Conservation (phyloP, 2,329 filamentous ascomycete genomes). For the Bipolaris zeicola region DNA sequence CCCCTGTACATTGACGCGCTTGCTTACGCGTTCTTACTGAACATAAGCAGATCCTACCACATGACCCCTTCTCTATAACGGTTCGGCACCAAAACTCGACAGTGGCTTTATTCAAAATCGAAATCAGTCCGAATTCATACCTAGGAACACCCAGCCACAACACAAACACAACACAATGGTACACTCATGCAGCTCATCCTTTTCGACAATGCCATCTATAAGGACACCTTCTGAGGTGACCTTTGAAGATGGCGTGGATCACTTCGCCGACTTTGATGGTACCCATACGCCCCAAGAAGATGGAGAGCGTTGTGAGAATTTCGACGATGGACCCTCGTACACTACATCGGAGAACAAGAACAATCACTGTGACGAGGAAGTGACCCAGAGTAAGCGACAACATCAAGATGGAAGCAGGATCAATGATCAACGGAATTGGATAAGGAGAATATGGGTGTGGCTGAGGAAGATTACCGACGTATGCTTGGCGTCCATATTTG, state of each 20-base stretch:
- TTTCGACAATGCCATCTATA: conserved; percentile 7
- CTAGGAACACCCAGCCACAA: background rate
- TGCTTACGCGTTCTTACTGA: background rate
- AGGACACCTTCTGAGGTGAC: background rate
- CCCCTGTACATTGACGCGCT: background rate
- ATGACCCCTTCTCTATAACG: background rate
- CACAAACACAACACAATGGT: background rate
- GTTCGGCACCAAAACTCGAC: background rate
- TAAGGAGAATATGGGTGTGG: background rate
- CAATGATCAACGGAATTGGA: background rate
- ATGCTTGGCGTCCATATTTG: background rate
- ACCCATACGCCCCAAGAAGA: background rate
- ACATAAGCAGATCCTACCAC: background rate
- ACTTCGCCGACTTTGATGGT: conserved; percentile 6
- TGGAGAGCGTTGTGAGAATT: background rate
- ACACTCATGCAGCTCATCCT: conserved; percentile 5
- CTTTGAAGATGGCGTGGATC: background rate
- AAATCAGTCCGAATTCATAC: background rate
- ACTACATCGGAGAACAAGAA: background rate
- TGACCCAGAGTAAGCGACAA: background rate
- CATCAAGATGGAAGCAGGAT: background rate
- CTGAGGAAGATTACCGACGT: background rate
- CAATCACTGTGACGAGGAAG: background rate
- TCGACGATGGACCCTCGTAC: background rate
- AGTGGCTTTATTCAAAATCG: background rate